Percentiles rank a stretch among this genome's conserved stretches.
phyloP scores from a whole-genome alignment of 2,329 filamentous ascomycete species.

The Hypomyces perniciosus region DNA sequence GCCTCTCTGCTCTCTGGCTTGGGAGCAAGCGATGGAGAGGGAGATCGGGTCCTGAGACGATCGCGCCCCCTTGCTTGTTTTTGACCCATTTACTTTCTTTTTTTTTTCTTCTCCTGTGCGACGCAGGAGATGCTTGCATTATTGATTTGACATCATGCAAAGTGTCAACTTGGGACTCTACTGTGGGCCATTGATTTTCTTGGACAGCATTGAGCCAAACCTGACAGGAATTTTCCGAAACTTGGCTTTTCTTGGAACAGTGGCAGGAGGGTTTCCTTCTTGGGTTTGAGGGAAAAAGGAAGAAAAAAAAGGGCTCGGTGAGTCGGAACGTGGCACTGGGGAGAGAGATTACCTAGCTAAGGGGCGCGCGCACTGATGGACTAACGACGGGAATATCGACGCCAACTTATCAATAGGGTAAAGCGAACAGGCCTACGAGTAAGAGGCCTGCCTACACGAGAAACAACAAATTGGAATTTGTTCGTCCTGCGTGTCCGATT shows the following conservation, averaged over 20 bases:
- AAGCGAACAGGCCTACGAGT: neutral
- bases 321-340: neutral
- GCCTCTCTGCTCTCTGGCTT: too few relatives aligned
- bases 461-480: too few relatives aligned
- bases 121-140: too few relatives aligned
- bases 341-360: neutral
- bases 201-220: neutral
- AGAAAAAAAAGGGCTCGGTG: neutral
- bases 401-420: neutral
- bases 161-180: too few relatives aligned
- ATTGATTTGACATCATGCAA: too few relatives aligned
- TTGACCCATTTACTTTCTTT: too few relatives aligned
- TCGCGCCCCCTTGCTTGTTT: too few relatives aligned
- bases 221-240: neutral
- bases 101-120: too few relatives aligned
- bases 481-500: too few relatives aligned
- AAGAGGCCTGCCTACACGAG: too few relatives aligned
- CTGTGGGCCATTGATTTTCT: neutral
- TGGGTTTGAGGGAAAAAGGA: neutral
- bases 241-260: neutral
- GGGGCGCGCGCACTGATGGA: neutral
- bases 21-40: too few relatives aligned
- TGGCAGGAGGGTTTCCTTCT: neutral
- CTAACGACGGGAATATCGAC: neutral
- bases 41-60: too few relatives aligned